Conservation (phyloP, 768 basidiomycete genomes). For the Calvatia gigantea region DNA sequence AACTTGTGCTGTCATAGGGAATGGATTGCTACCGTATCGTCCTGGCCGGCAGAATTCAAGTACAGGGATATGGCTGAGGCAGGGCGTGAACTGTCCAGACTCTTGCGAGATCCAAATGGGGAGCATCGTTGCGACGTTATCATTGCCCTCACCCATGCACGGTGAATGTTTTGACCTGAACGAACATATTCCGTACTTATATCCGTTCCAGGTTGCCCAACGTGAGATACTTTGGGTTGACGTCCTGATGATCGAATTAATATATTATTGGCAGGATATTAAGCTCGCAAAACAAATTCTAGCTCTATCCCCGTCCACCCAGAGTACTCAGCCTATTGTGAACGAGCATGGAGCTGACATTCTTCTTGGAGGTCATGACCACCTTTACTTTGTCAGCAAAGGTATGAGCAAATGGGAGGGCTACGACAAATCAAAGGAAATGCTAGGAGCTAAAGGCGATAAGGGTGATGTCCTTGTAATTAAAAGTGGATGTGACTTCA, state of each 20-base stretch:
- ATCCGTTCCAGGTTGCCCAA: slow-evolving; percentile 41
- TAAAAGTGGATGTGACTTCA: slow-evolving; percentile 90
- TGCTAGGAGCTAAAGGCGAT: slow-evolving; percentile 71
- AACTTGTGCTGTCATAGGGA: slow-evolving; percentile 44
- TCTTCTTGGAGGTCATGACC: slow-evolving; percentile 87
- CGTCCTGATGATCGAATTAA: neutral
- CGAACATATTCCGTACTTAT: neutral
- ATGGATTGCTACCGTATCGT: slow-evolving; percentile 85
- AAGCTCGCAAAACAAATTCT: slow-evolving; percentile 61
- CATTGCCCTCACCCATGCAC: slow-evolving; percentile 81
- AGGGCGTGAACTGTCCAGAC: slow-evolving; percentile 67
- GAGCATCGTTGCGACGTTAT: slow-evolving; percentile 75
- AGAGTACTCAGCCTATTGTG: slow-evolving; percentile 37
- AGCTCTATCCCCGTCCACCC: slow-evolving; percentile 55
- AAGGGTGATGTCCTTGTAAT: slow-evolving; percentile 67
- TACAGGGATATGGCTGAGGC: slow-evolving; percentile 74
- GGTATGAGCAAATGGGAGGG: slow-evolving; percentile 67
- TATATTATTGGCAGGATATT: slow-evolving; percentile 53
- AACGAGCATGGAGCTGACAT: slow-evolving; percentile 76
- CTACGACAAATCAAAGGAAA: slow-evolving; percentile 46
- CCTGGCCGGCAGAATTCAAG: slow-evolving; percentile 81
- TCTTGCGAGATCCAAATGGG: slow-evolving; percentile 68
- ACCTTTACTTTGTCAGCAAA: slow-evolving; percentile 70
- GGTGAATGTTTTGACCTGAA: slow-evolving; percentile 36
- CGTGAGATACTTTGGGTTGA: slow-evolving; percentile 25